Percentiles rank a stretch among this genome's conserved stretches.
Evolutionary conservation across 2,329 filamentous ascomycete species (phyloP).

Genomic region (Xylaria sp.): DNA sequence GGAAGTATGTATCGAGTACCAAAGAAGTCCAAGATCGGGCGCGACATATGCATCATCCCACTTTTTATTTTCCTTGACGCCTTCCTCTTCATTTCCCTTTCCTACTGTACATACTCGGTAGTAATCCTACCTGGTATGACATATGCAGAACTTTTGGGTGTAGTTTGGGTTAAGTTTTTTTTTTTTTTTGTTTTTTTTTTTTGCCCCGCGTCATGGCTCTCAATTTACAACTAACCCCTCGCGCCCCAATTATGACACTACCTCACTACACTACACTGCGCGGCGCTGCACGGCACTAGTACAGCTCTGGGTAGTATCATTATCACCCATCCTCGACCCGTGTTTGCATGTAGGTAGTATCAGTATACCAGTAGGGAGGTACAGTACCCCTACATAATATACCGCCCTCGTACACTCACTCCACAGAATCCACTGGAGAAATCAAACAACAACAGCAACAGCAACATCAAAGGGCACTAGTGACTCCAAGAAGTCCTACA

Average conservation of each 20-base stretch:
- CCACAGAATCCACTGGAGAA: neutral
- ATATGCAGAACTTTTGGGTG: neutral
- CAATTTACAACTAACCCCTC: conserved; percentile 20
- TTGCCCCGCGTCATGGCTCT: conserved; percentile 22
- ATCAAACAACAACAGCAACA: neutral
- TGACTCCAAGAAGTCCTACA: conserved; percentile 15
- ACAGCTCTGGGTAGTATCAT: neutral
- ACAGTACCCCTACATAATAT: neutral
- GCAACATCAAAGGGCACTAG: neutral
- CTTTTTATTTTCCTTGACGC: conserved; percentile 31
- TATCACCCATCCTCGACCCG: conserved; percentile 1
- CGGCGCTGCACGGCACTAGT: neutral
- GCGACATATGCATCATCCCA: conserved; percentile 34
- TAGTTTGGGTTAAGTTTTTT: too few species aligned
- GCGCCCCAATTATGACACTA: conserved; percentile 22
- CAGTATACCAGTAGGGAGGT: neutral
- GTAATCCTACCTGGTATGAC: conserved; percentile 9
- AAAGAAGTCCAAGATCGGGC: conserved; percentile 34
- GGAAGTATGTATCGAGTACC: conserved; percentile 32
- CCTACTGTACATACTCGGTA: conserved; percentile 9
- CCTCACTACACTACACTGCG: neutral
- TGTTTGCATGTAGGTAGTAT: conserved; percentile 13
- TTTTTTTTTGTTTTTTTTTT: conserved; percentile 15
- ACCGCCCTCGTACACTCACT: neutral
- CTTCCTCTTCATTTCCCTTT: conserved; percentile 33